A percentile compares a stretch with the other conserved stretches of the same genome.
Conservation (phyloP, 1,284 basidiomycete species). For the Fistulinella cinereoalba region DNA sequence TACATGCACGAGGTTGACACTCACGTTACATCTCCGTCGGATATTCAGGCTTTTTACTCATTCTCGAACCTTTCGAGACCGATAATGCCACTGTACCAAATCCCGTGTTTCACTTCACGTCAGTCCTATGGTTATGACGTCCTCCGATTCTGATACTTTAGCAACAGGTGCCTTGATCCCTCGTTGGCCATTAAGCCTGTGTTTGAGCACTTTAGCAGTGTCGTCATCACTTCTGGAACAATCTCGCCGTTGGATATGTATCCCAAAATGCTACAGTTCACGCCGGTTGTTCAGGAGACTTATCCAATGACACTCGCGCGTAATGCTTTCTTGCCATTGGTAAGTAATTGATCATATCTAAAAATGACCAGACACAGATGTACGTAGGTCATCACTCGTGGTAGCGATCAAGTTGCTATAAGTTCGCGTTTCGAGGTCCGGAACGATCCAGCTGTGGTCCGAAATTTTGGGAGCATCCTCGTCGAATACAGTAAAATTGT, state of each 20-base stretch:
- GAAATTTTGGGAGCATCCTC: slow-evolving; percentile 98
- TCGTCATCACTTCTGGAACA: slow-evolving; percentile 98
- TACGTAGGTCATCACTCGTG: slow-evolving; percentile 90
- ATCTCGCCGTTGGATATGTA: slow-evolving; percentile 99
- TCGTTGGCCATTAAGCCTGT: slow-evolving; percentile 97
- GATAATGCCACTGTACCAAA: slow-evolving; percentile 99
- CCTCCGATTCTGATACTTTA: slow-evolving; percentile 10
- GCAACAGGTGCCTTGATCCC: slow-evolving; percentile 87
- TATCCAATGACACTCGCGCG: slow-evolving; percentile 98
- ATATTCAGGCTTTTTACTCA: slow-evolving; percentile 84
- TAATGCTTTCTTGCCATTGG: slow-evolving; percentile 97
- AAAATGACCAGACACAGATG: not conserved
- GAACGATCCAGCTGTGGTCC: slow-evolving; percentile 98
- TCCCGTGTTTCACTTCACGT: slow-evolving; percentile 98
- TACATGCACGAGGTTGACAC: not conserved
- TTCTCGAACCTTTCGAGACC: slow-evolving; percentile 98
- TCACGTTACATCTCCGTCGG: slow-evolving; percentile 4
- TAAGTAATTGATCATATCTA: slow-evolving; percentile 36
- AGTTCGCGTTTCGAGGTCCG: slow-evolving; percentile 99
- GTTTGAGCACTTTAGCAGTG: slow-evolving; percentile 97
- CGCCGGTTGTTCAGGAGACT: slow-evolving; percentile 94
- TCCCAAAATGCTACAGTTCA: slow-evolving; percentile 99
- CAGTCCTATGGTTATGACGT: slow-evolving; percentile 30
- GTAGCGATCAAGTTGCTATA: slow-evolving; percentile 98
- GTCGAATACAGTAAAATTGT: slow-evolving; percentile 98